phyloP scores from a whole-genome alignment of 768 basidiomycete species.

The Pisolithus microcarpus region DNA sequence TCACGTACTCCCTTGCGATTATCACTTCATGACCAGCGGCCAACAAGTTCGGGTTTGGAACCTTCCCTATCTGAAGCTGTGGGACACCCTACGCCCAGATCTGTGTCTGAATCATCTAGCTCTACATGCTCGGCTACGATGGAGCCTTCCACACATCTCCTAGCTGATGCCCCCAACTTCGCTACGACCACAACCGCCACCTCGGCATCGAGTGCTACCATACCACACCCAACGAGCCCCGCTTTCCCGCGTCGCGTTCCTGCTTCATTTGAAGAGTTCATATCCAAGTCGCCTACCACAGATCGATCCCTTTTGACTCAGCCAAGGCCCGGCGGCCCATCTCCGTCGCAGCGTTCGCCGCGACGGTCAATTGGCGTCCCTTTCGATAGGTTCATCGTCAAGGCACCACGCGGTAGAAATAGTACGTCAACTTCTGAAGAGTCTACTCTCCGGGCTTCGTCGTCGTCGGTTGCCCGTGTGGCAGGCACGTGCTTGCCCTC shows the following conservation, averaged over 20 bases:
- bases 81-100: background rate
- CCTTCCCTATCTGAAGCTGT: background rate
- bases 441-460: conserved; percentile 6
- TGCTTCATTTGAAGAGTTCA: background rate
- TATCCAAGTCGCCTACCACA: background rate
- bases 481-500: no score
- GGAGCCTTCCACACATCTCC: background rate
- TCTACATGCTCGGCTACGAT: background rate
- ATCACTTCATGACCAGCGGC: background rate
- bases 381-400: conserved; percentile 18
- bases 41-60: no score
- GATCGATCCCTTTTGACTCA: background rate
- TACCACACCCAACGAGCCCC: background rate
- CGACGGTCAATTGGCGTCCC: background rate
- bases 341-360: background rate
- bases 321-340: background rate
- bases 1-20: background rate
- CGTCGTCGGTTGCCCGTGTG: no score
- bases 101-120: background rate
- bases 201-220: background rate
- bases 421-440: background rate
- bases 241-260: background rate
- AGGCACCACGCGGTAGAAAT: background rate
- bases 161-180: background rate
- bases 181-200: background rate